Conservation (phyloP, 2,329 filamentous ascomycete genomes). For the Penicillium sp. region DNA sequence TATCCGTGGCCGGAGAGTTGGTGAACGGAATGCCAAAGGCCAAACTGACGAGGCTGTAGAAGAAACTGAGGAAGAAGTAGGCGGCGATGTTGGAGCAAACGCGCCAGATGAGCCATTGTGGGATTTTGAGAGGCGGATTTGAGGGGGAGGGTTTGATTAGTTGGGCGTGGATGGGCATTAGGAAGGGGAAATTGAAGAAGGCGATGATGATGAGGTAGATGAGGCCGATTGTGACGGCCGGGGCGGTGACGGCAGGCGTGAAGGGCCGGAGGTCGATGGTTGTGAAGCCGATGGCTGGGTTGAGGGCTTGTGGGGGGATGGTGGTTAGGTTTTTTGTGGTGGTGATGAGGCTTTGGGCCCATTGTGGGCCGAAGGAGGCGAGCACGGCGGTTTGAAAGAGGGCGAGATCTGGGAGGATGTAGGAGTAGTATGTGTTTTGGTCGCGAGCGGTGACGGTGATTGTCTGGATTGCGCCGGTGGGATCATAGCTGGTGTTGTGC, state of each 20-base stretch:
- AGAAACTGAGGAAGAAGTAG: slow-evolving; percentile 64
- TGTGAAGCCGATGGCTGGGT: slow-evolving; percentile 59
- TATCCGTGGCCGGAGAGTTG: slow-evolving; percentile 50
- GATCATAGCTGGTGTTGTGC: slow-evolving; percentile 62
- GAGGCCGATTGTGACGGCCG: slow-evolving; percentile 62
- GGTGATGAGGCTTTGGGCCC: slow-evolving; percentile 37
- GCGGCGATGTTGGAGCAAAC: slow-evolving; percentile 57
- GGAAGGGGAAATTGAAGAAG: slow-evolving; percentile 67
- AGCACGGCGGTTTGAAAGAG: slow-evolving; percentile 51
- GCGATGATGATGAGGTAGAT: slow-evolving; percentile 69
- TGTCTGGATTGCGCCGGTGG: slow-evolving; percentile 59
- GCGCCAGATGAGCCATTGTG: slow-evolving; percentile 61
- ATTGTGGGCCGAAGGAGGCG: slow-evolving; percentile 50
- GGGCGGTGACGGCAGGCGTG: slow-evolving; percentile 55
- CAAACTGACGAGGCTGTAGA: slow-evolving; percentile 64
- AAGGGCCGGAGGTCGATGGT: slow-evolving; percentile 63
- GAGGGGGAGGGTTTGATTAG: slow-evolving; percentile 51
- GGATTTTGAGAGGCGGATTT: slow-evolving; percentile 60
- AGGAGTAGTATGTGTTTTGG: slow-evolving; percentile 55
- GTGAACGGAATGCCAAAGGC: slow-evolving; percentile 65
- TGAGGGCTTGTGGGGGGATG: slow-evolving; percentile 54
- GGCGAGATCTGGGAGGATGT: slow-evolving; percentile 56
- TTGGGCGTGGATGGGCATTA: slow-evolving; percentile 63
- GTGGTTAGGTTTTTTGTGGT: slow-evolving; percentile 46
- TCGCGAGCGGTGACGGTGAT: slow-evolving; percentile 60